These are phyloP conservation scores for Elsinoe perseae DNA, from an alignment of 2,329 filamentous ascomycete species.

Conservation along the genomic window DNA sequence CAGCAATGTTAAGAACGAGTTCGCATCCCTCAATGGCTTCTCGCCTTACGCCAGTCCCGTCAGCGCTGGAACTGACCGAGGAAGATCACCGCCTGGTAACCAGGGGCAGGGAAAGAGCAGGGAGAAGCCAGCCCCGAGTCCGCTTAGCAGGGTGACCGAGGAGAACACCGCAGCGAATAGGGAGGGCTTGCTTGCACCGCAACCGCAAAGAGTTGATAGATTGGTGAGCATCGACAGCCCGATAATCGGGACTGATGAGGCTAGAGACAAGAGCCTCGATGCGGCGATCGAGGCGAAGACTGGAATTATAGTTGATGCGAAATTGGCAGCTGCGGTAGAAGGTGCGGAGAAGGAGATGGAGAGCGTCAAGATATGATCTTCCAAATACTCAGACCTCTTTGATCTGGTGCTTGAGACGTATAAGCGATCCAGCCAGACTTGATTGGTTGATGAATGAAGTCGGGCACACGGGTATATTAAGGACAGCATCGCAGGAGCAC, in stretches of 20 bases:
- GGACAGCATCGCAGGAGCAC: background rate
- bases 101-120: background rate
- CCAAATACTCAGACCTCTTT: background rate
- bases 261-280: background rate
- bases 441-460: background rate
- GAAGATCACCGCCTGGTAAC: background rate
- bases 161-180: conserved; percentile 37
- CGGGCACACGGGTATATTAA: background rate
- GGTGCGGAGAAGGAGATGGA: conserved; percentile 4
- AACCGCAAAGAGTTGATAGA: conserved; percentile 3
- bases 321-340: background rate
- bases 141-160: conserved; percentile 66
- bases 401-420: background rate
- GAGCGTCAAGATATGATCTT: background rate
- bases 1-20: conserved; percentile 47
- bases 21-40: conserved; percentile 38
- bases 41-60: conserved; percentile 60
- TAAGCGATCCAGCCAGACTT: background rate
- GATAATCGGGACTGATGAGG: conserved; percentile 17
- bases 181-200: background rate
- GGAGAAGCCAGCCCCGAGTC: conserved; percentile 38
- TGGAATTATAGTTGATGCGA: background rate
- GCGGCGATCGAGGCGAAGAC: background rate
- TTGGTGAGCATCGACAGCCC: conserved; percentile 15
- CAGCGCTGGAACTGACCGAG: conserved; percentile 35